These are phyloP conservation scores for Corymbia calophylla DNA, from an alignment of 441 rosid genomes.

Conservation along the genomic window DNA sequence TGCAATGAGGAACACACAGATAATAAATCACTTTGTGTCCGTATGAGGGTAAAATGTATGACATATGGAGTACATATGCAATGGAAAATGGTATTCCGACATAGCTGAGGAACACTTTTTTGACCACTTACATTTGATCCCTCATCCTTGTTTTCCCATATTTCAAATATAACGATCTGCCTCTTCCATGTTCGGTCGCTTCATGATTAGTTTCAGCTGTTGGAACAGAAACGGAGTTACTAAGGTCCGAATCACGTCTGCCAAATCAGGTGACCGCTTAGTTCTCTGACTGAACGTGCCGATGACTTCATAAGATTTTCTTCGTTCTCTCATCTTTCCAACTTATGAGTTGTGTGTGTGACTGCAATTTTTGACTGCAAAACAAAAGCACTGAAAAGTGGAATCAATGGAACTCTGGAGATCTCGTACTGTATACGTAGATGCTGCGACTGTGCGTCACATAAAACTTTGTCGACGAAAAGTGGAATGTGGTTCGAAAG, in stretches of 20 bases:
- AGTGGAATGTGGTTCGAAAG: neutral
- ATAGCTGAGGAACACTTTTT: neutral
- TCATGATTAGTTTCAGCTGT: neutral
- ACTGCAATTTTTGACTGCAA: neutral
- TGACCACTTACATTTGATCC: neutral
- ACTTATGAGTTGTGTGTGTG: neutral
- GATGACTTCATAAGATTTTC: neutral
- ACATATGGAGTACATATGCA: neutral
- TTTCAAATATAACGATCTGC: neutral
- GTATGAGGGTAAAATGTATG: neutral
- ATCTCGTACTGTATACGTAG: neutral
- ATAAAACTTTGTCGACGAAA: neutral
- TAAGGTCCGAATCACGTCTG: neutral
- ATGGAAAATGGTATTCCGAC: neutral
- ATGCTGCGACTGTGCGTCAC: neutral
- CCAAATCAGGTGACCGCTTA: neutral
- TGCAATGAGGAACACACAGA: neutral
- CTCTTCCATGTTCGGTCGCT: neutral
- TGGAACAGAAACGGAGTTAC: neutral
- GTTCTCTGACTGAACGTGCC: neutral
- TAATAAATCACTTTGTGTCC: neutral
- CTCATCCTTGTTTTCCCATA: neutral
- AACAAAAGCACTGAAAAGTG: neutral
- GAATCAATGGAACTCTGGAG: neutral
- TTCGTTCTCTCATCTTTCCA: neutral